A percentile compares a stretch with the other conserved stretches of the same genome.
These are phyloP conservation scores for Graphilbum sp. DNA, from an alignment of 2,329 filamentous ascomycete species.

Conservation along the genomic window DNA sequence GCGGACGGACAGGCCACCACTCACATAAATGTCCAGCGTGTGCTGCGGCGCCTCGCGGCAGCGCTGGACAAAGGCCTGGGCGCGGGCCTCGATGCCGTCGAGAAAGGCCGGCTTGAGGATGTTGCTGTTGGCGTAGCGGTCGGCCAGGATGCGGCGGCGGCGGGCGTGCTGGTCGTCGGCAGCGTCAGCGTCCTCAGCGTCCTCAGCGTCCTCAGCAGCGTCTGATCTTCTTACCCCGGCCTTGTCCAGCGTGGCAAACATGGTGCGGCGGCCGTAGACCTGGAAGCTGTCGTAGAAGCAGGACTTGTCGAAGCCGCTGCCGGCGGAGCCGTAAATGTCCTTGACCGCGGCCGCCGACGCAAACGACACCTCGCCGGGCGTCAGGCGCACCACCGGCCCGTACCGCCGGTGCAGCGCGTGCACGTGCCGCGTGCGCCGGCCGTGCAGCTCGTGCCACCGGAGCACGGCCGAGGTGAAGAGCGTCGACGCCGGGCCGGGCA, in stretches of 20 bases:
- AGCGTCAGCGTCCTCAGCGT: too few species aligned
- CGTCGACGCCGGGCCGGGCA: constrained; percentile 33
- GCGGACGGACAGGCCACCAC: constrained; percentile 7
- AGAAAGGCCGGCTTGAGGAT: constrained; percentile 39
- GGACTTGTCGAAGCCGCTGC: constrained; percentile 49
- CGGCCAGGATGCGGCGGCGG: constrained; percentile 45
- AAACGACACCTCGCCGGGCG: constrained; percentile 43
- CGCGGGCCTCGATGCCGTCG: constrained; percentile 39
- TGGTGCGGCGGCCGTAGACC: constrained; percentile 40
- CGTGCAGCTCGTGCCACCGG: constrained; percentile 40
- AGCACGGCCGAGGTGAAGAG: constrained; percentile 33
- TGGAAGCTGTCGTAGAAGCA: constrained; percentile 46
- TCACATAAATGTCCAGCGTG: constrained; percentile 45
- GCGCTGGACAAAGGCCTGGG: constrained; percentile 34
- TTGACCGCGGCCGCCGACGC: constrained; percentile 38
- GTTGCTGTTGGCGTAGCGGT: constrained; percentile 54
- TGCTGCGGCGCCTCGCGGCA: constrained; percentile 27
- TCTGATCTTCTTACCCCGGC: constrained; percentile 31
- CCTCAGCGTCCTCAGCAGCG: too few species aligned
- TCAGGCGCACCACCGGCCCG: constrained; percentile 39
- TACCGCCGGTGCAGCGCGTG: constrained; percentile 37
- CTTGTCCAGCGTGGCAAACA: constrained; percentile 43
- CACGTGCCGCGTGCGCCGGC: constrained; percentile 35
- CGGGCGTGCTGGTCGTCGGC: constrained; percentile 35
- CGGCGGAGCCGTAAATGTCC: constrained; percentile 45